These are phyloP conservation scores for Starmera stellimalicola DNA, from an alignment of 1,139 yeast genomes.

Conservation along the genomic window DNA sequence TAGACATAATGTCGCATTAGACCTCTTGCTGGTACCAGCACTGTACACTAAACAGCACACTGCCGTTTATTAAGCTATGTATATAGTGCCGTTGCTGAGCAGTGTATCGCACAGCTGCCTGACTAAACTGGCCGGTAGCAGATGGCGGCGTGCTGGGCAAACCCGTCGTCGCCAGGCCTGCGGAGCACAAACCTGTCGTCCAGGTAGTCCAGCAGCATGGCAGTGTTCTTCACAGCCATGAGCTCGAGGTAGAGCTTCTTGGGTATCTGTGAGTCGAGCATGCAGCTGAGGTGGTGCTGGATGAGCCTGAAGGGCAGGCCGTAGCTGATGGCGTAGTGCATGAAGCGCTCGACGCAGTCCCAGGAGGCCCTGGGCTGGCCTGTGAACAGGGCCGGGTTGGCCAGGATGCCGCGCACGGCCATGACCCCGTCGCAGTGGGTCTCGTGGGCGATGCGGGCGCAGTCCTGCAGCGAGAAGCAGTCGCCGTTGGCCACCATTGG, in stretches of 20 bases:
- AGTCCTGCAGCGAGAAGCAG: slow-evolving; percentile 63
- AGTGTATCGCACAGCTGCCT: no score
- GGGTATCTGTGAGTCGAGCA: slow-evolving; percentile 59
- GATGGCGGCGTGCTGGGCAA: no score
- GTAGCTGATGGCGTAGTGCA: slow-evolving; percentile 69
- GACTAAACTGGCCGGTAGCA: no score
- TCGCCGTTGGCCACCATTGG: slow-evolving; percentile 97
- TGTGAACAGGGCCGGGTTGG: slow-evolving; percentile 81
- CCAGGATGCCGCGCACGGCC: slow-evolving; percentile 86
- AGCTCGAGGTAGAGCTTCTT: slow-evolving; percentile 48
- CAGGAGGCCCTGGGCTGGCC: slow-evolving; percentile 74
- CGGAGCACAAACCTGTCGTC: slow-evolving; percentile 58
- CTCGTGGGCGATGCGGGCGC: slow-evolving; percentile 42
- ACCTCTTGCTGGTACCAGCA: no score
- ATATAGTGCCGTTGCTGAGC: no score
- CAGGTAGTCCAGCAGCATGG: slow-evolving; percentile 74
- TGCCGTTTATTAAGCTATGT: no score
- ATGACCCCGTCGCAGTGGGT: slow-evolving; percentile 89
- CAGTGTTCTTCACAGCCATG: slow-evolving; percentile 49
- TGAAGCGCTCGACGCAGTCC: slow-evolving; percentile 78
- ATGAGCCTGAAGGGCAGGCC: slow-evolving; percentile 77
- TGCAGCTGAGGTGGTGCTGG: slow-evolving; percentile 84
- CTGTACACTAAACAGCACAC: no score
- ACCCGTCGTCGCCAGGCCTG: slow-evolving; percentile 59
- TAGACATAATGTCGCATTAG: no score